phyloP scores from a whole-genome alignment of 495 filamentous ascomycete genomes.

The Penicillium chermesinum region DNA sequence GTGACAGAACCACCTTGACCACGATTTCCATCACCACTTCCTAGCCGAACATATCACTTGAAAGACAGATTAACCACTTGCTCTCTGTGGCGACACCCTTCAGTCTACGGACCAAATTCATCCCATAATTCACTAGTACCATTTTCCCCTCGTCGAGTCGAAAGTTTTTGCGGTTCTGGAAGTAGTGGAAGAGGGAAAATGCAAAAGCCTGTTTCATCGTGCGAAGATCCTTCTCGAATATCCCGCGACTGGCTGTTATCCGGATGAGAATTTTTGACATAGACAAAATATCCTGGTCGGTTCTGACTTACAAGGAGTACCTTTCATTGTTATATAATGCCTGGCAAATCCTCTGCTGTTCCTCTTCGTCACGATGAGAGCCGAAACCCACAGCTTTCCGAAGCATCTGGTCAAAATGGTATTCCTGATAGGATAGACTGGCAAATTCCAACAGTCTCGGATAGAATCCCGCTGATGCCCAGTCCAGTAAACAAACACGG shows the following conservation, averaged over 20 bases:
- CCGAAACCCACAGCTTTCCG: constrained; percentile 4
- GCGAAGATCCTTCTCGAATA: background rate
- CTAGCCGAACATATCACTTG: too few species aligned
- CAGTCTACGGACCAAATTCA: too few species aligned
- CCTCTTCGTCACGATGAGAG: background rate
- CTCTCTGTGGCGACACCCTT: too few species aligned
- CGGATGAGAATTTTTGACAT: background rate
- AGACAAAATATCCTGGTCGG: background rate
- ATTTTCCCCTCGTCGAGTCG: too few species aligned
- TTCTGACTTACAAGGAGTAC: constrained; percentile 4
- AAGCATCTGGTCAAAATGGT: constrained; percentile 1
- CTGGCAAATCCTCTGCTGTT: constrained; percentile 5
- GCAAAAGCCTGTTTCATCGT: too few species aligned
- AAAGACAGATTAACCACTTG: too few species aligned
- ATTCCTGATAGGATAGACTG: constrained; percentile 7
- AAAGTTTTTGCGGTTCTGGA: background rate
- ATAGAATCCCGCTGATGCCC: constrained; percentile 15
- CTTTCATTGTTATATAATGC: constrained; percentile 5
- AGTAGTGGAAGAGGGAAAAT: constrained; percentile 4
- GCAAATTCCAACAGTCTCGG: constrained; percentile 4
- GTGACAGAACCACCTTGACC: too few species aligned
- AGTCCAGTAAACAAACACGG: constrained; percentile 10
- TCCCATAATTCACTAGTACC: too few species aligned
- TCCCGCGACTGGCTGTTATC: background rate
- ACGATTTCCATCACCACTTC: too few species aligned